Percentiles rank a stretch among this genome's conserved stretches.
Evolutionary conservation across 768 basidiomycete species (phyloP).

Genomic region (Paxillus rubicundulus): DNA sequence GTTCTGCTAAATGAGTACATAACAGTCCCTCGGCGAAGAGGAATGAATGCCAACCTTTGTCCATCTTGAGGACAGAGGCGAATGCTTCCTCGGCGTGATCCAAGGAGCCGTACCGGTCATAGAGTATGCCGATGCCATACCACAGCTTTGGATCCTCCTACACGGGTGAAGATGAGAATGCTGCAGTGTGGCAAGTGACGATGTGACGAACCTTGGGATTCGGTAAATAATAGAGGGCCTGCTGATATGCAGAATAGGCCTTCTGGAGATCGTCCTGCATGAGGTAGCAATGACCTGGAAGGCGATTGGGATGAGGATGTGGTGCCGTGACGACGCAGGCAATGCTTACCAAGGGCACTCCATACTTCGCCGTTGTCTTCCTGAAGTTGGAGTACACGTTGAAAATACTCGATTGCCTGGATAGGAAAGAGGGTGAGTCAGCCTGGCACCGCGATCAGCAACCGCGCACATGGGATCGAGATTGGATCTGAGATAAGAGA

Average conservation of each 20-base stretch:
- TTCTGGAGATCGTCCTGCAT: conserved; percentile 99
- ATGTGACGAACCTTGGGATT: conserved; percentile 78
- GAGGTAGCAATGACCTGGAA: conserved; percentile 88
- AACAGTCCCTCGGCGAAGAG: conserved; percentile 6
- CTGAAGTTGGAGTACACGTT: conserved; percentile 83
- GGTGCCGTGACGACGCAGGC: conserved; percentile 14
- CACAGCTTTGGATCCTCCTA: conserved; percentile 96
- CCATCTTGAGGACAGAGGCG: conserved; percentile 93
- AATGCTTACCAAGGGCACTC: conserved; percentile 81
- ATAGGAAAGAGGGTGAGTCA: conserved; percentile 20
- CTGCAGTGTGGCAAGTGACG: background rate
- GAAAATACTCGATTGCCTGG: conserved; percentile 95
- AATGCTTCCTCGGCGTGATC: conserved; percentile 99
- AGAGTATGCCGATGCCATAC: conserved; percentile 99
- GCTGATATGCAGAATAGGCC: conserved; percentile 97
- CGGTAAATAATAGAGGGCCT: conserved; percentile 92
- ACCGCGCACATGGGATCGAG: conserved; percentile 28
- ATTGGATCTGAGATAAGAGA: conserved; percentile 21
- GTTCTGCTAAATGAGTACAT: conserved; percentile 31
- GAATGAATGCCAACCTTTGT: conserved; percentile 65
- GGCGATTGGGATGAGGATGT: conserved; percentile 12
- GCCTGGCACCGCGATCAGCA: conserved; percentile 26
- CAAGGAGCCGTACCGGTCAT: conserved; percentile 96
- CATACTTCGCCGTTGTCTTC: conserved; percentile 99
- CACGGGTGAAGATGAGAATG: conserved; percentile 6